Evolutionary conservation across 768 basidiomycete species (phyloP), one percentile per base, ranked within the genome.

Genomic region (Vishniacozyma victoriae): DNA sequence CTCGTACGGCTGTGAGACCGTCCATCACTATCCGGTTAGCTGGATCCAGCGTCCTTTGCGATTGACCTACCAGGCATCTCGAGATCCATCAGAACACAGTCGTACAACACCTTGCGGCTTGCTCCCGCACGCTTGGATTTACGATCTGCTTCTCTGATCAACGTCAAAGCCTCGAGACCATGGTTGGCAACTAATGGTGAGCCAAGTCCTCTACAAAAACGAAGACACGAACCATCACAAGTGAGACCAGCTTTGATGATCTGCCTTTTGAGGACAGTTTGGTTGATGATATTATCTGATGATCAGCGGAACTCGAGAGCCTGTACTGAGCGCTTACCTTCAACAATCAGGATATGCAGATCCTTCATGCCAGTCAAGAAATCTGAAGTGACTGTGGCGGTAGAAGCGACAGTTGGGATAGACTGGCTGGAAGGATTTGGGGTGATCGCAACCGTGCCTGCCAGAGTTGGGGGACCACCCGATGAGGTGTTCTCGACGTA

Each of bases 201-300:
- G 27, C 13, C 16, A 19, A 20, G 14, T 18, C 26, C 22, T 3
- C 3, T 20, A 35, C 16, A 6, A 15, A 1, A 29, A 25, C 16
- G 29, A 24, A 9, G 4, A 12, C 41, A 7, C 60, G 53, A 43
- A 62, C 60, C 60, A 48, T 68, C 67, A 41, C 62, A 64, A 1
- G 60, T 59, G 44, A 67, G 38, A 12, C 69, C 69, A 16, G 64
- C 62, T 50, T 69, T 71, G 25, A 57, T 44, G 24, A 71, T 57
- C 42, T 66, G 64, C 26, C 67, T 50, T 42, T 67, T 58, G 9
- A 71, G 45, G 4, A 71, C 64, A 4, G 55, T 64, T 40, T 68
- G 66, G 36, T 71, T 71, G 62, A 71, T 71, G 42, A 62, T 52
- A 36, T 70, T 70, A 46, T 70, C 68, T n/a, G n/a, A n/a, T n/a